Evolutionary conservation across 75 land plant genomes (phyloP), one percentile per base, ranked within the genome.

Genomic region (Cryptomeria japonica): DNA sequence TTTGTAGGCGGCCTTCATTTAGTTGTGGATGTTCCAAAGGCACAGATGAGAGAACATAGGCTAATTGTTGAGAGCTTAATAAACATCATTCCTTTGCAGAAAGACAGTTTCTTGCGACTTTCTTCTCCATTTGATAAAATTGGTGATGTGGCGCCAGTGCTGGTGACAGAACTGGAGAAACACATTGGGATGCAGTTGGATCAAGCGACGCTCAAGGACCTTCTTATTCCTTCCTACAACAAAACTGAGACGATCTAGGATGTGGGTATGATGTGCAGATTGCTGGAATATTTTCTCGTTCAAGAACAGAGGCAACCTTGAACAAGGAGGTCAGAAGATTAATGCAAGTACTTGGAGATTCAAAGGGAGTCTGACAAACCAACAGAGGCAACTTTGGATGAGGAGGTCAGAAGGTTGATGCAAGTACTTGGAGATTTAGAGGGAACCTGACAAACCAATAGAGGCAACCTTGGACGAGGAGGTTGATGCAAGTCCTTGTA

Each of bases 171-270:
- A 83, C 85, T 97, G 84, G 98, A 97, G 91, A 96, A 92, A 86
- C 68, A 96, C 44, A 95, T 93, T 34, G 99, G 99, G 25, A 94
- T 94, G 95, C 99, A 95, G 87, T 86, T 97, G 77, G 98, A 97
- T 79, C 95, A 97, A 37, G 98, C 96, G 18, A 83, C 90, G 10
- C 75, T 95, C 36, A 80, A 90, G 11, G 99, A 97, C 87, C 88
- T 97, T 36, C 92, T 97, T 22, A 95, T 97, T 58, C 99, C 99
- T 7, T 90, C 95, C 18, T 97, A 91, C 89, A 82, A 82, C 80
- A 91, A 90, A 79, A 41, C 92, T 46, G 96, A 94, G 77, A 94
- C 96, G 0, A 22, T 93, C 82, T 97, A 96, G 72, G 99, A 97
- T 87, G 95, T 96, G 18, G 99, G 96, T 86, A 88, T 97, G 76